Evolutionary conservation across 371 early-diverging fungal species (phyloP).

Genomic region (Ordospora colligata): DNA sequence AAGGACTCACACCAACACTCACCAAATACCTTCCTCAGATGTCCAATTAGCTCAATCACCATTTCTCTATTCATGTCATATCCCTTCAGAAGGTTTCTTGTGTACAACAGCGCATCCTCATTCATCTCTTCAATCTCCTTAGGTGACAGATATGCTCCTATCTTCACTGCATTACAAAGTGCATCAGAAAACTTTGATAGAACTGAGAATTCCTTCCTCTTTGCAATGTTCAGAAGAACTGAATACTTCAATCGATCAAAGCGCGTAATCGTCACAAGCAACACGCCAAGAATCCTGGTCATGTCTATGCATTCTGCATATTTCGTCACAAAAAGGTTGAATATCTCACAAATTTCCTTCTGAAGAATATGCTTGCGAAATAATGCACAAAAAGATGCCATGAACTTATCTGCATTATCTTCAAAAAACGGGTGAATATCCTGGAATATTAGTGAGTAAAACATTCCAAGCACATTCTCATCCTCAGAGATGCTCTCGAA

Average conservation of each 20-base stretch:
- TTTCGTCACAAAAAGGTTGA: slow-evolving; percentile 32
- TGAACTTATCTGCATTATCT: slow-evolving; percentile 33
- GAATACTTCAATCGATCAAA: slow-evolving; percentile 27
- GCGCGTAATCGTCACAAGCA: slow-evolving; percentile 12
- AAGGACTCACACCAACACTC: neutral
- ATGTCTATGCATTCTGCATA: slow-evolving; percentile 39
- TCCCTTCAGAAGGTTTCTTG: slow-evolving; percentile 21
- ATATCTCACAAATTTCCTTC: slow-evolving; percentile 24
- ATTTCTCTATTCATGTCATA: slow-evolving; percentile 36
- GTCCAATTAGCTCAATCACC: slow-evolving; percentile 14
- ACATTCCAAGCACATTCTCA: slow-evolving; percentile 30
- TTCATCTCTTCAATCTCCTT: slow-evolving; percentile 31
- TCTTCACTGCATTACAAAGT: slow-evolving; percentile 15
- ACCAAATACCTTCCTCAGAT: slow-evolving; percentile 4
- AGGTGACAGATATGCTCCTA: slow-evolving; percentile 7
- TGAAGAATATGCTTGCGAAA: neutral
- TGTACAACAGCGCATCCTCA: slow-evolving; percentile 15
- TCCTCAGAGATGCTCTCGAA: slow-evolving; percentile 6
- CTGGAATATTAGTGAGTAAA: slow-evolving; percentile 40
- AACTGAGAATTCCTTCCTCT: neutral
- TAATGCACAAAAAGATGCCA: neutral
- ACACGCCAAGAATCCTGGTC: slow-evolving; percentile 14
- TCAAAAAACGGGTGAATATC: slow-evolving; percentile 54
- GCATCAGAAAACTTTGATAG: slow-evolving; percentile 2
- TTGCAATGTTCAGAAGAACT: slow-evolving; percentile 21